Conservation (phyloP, 2,329 filamentous ascomycete species). For the Curvularia hawaiiensis region DNA sequence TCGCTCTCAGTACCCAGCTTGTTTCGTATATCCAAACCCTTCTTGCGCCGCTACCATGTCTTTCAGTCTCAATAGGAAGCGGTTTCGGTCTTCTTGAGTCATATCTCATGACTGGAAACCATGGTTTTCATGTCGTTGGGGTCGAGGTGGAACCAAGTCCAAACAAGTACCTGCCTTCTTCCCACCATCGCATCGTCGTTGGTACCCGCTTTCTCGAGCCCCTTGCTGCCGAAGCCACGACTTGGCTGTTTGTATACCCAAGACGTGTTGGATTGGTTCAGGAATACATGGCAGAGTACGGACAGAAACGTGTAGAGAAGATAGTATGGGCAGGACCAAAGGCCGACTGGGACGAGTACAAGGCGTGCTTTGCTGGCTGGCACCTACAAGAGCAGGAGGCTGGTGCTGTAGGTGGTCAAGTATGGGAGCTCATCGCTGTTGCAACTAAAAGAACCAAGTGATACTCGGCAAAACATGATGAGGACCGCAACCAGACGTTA, state of each 20-base stretch:
- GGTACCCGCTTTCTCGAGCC: conserved; percentile 53
- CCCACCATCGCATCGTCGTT: conserved; percentile 50
- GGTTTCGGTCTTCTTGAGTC: conserved; percentile 59
- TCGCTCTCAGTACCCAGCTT: conserved; percentile 42
- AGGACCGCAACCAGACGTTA: not conserved
- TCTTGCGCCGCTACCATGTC: conserved; percentile 29
- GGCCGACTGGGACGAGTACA: conserved; percentile 50
- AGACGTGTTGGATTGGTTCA: conserved; percentile 53
- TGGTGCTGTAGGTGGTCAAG: conserved; percentile 36
- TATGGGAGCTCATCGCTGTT: conserved; percentile 44
- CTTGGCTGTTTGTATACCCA: conserved; percentile 62
- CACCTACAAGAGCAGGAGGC: conserved; percentile 26
- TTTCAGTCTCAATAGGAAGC: conserved; percentile 54
- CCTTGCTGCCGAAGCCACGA: conserved; percentile 49
- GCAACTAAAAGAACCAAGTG: conserved; percentile 12
- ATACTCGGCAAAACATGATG: not conserved
- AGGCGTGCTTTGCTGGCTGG: conserved; percentile 32
- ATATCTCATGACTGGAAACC: conserved; percentile 38
- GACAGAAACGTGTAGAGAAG: conserved; percentile 34
- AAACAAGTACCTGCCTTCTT: conserved; percentile 53
- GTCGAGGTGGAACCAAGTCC: conserved; percentile 55
- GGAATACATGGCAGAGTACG: conserved; percentile 51
- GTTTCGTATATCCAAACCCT: conserved; percentile 30
- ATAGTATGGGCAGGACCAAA: conserved; percentile 53
- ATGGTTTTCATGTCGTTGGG: conserved; percentile 47